Evolutionary conservation across 2,329 filamentous ascomycete species (phyloP).

Genomic region (Epichloe sp.): DNA sequence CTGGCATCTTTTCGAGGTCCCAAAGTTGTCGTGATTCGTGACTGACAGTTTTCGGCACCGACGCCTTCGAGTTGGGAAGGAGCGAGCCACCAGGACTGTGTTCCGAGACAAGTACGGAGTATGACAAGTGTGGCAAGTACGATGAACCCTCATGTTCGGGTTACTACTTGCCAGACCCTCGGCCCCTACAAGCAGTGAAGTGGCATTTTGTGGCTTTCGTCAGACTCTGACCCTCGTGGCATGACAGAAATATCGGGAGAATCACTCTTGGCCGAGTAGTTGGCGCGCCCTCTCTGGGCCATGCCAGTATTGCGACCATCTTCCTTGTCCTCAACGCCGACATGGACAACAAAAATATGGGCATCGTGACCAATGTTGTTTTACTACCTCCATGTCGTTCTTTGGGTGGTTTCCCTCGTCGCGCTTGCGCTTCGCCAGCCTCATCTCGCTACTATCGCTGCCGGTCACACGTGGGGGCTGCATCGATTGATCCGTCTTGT

Average conservation of each 20-base stretch:
- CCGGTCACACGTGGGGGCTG: slow-evolving; percentile 33
- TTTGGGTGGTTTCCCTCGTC: slow-evolving; percentile 35
- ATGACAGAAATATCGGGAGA: too few relatives aligned
- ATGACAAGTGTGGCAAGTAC: too few relatives aligned
- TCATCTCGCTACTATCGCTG: slow-evolving; percentile 25
- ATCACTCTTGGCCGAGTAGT: too few relatives aligned
- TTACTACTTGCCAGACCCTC: neutral
- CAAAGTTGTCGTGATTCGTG: too few relatives aligned
- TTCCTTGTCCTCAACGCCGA: slow-evolving; percentile 7
- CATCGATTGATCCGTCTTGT: slow-evolving; percentile 27
- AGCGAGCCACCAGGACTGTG: neutral
- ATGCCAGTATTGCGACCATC: slow-evolving; percentile 11
- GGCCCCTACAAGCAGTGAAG: too few relatives aligned
- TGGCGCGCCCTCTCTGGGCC: too few relatives aligned
- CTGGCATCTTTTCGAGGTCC: too few relatives aligned
- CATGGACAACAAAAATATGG: too few relatives aligned
- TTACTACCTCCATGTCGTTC: slow-evolving; percentile 37
- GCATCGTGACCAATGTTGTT: slow-evolving; percentile 18
- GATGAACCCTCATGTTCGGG: neutral
- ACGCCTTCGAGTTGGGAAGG: neutral
- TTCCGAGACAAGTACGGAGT: too few relatives aligned
- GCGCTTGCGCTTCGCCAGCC: slow-evolving; percentile 40
- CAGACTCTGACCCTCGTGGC: slow-evolving; percentile 23
- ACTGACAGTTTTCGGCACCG: too few relatives aligned
- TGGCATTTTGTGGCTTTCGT: neutral